Evolutionary conservation across 371 early-diverging fungal species (phyloP).

Genomic region (Basidiobolus meristosporus): DNA sequence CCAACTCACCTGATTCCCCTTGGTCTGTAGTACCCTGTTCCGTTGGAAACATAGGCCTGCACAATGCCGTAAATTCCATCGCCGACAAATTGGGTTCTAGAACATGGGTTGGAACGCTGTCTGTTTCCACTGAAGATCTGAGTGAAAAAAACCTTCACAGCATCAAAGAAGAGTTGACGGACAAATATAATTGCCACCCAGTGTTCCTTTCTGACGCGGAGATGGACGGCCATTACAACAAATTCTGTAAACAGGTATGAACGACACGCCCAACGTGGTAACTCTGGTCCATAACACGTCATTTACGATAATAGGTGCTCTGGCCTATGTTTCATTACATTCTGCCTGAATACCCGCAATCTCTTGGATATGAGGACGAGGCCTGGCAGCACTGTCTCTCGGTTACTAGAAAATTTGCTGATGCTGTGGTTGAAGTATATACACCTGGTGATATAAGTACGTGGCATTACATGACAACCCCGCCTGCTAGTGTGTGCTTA

Average conservation of each 20-base stretch:
- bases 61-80: slow-evolving; percentile 65
- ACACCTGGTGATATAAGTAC: slow-evolving; percentile 68
- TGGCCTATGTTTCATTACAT: slow-evolving; percentile 97
- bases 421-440: slow-evolving; percentile 44
- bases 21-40: too few relatives aligned
- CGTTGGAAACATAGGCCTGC: too few relatives aligned
- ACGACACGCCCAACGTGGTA: too few relatives aligned
- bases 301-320: slow-evolving; percentile 19
- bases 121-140: slow-evolving; percentile 46
- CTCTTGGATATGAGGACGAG: slow-evolving; percentile 31
- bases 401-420: slow-evolving; percentile 68
- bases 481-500: too few relatives aligned
- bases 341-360: slow-evolving; percentile 46
- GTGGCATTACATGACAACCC: too few relatives aligned
- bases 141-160: slow-evolving; percentile 28
- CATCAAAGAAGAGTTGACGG: slow-evolving; percentile 43
- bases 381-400: slow-evolving; percentile 64
- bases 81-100: slow-evolving; percentile 21
- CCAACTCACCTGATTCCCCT: too few relatives aligned
- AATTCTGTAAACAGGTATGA: slow-evolving; percentile 90
- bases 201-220: too few relatives aligned
- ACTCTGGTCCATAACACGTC: background rate
- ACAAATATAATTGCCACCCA: too few relatives aligned
- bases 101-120: slow-evolving; percentile 61
- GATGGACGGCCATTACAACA: slow-evolving; percentile 76